Evolutionary conservation across 805 yeast species (phyloP).

Genomic region (Lipomyces oligophaga): DNA sequence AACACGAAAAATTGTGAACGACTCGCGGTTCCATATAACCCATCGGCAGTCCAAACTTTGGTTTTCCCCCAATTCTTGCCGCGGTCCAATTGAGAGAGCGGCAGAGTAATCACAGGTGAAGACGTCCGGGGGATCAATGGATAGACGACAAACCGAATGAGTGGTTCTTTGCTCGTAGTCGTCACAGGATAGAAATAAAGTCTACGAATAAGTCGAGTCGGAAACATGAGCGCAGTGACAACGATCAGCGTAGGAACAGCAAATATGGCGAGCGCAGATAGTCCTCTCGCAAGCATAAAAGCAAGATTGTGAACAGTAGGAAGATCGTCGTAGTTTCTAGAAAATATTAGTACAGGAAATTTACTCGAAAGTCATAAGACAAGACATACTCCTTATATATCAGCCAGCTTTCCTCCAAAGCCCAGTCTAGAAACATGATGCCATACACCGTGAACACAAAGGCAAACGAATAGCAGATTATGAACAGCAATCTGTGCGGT

Average conservation of each 20-base stretch:
- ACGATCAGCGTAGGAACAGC: constrained; percentile 44
- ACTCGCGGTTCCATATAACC: constrained; percentile 80
- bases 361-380: neutral
- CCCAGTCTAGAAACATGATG: constrained; percentile 55
- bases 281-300: constrained; percentile 39
- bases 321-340: constrained; percentile 45
- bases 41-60: constrained; percentile 81
- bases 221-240: constrained; percentile 48
- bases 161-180: constrained; percentile 38
- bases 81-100: constrained; percentile 52
- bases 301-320: constrained; percentile 41
- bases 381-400: constrained; percentile 13
- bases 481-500: constrained; percentile 72
- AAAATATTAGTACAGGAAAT: no score
- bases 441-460: constrained; percentile 68
- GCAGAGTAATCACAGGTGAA: constrained; percentile 68
- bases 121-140: constrained; percentile 71
- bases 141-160: constrained; percentile 65
- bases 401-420: constrained; percentile 41
- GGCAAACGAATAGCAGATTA: constrained; percentile 65
- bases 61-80: constrained; percentile 47
- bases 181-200: constrained; percentile 65
- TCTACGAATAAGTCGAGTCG: constrained; percentile 67
- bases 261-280: constrained; percentile 40
- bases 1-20: constrained; percentile 69